phyloP scores from a whole-genome alignment of 768 basidiomycete species.

The Russula ochroleuca region DNA sequence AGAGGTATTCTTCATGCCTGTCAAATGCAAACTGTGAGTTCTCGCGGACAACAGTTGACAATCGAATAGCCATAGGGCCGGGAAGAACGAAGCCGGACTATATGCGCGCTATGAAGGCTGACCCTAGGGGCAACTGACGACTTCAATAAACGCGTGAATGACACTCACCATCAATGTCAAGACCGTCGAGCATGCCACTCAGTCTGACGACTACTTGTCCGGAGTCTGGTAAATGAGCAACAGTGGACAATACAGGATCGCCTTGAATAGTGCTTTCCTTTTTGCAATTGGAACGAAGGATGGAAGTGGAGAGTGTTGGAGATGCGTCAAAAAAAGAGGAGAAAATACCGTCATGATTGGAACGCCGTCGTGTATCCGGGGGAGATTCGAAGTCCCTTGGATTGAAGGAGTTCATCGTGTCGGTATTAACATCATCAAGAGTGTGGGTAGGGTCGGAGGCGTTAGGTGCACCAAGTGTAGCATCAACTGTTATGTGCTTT shows the following conservation, averaged over 20 bases:
- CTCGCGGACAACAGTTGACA: not conserved
- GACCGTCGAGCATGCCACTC: conserved; percentile 23
- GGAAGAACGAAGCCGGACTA: not conserved
- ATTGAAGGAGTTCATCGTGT: not conserved
- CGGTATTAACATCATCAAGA: not conserved
- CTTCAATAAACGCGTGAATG: not conserved
- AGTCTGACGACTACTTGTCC: conserved; percentile 17
- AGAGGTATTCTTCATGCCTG: not conserved
- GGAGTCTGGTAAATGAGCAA: not conserved
- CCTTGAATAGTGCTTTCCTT: not conserved
- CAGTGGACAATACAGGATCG: not conserved
- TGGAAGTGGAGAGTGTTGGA: conserved; percentile 2
- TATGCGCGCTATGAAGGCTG: not conserved
- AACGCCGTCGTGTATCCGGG: not conserved
- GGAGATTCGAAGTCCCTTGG: not conserved
- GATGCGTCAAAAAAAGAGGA: conserved; percentile 21
- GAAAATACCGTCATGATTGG: conserved; percentile 24
- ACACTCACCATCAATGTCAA: conserved; percentile 25
- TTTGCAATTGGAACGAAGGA: not conserved
- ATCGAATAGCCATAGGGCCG: not conserved
- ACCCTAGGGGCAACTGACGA: not conserved
- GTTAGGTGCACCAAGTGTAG: conserved; percentile 12
- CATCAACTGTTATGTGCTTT: conserved; percentile 1
- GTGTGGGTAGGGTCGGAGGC: conserved; percentile 1
- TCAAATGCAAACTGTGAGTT: conserved; percentile 1